phyloP scores from a whole-genome alignment of 352 stramenopile genomes.

The Phytophthora ohioensis region DNA sequence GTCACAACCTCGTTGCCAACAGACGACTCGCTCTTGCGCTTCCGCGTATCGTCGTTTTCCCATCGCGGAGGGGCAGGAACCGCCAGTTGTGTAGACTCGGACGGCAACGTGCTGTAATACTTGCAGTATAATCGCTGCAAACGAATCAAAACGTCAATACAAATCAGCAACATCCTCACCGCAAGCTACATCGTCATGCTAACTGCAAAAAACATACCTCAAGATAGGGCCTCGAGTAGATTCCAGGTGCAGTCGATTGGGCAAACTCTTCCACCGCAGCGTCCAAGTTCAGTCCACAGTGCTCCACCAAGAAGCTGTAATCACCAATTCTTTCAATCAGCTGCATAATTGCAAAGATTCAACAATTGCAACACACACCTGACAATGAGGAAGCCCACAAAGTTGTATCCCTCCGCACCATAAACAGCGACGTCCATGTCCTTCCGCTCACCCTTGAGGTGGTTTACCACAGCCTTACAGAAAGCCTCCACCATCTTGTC shows the following conservation, averaged over 20 bases:
- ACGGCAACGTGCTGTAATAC: conserved; percentile 78
- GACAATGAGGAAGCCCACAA: conserved; percentile 80
- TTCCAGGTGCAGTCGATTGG: conserved; percentile 55
- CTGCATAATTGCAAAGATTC: neutral
- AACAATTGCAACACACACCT: conserved; percentile 44
- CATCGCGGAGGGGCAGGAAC: conserved; percentile 70
- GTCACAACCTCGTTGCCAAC: conserved; percentile 76
- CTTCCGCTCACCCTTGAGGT: conserved; percentile 67
- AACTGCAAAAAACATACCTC: conserved; percentile 48
- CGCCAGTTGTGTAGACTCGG: conserved; percentile 52
- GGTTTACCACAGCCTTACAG: conserved; percentile 60
- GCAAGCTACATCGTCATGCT: neutral
- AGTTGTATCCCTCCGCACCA: conserved; percentile 68
- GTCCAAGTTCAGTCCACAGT: conserved; percentile 67
- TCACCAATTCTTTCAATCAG: conserved; percentile 7
- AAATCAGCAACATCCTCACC: conserved; percentile 6
- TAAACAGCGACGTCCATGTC: conserved; percentile 87
- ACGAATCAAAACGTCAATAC: conserved; percentile 14
- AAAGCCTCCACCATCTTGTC: conserved; percentile 70
- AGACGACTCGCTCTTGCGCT: conserved; percentile 42
- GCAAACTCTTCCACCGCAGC: conserved; percentile 76
- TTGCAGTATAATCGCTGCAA: conserved; percentile 76
- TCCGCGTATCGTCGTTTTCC: conserved; percentile 57
- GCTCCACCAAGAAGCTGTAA: conserved; percentile 78
- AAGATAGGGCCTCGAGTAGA: conserved; percentile 75